Percentiles rank a stretch among this genome's conserved stretches.
Conservation (phyloP, 2,329 filamentous ascomycete species). For the Sordariomycetes sp. region DNA sequence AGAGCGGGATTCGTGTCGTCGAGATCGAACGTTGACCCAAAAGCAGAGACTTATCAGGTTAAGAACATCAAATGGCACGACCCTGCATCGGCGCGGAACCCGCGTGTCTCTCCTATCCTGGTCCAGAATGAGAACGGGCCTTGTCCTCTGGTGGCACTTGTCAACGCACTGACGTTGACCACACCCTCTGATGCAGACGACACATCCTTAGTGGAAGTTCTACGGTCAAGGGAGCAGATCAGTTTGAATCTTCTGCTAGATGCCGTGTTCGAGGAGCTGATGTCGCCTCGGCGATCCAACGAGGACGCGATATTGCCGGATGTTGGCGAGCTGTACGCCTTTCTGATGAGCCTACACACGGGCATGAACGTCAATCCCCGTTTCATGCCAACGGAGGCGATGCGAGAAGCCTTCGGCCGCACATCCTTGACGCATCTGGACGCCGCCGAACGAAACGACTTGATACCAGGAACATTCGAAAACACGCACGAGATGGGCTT, state of each 20-base stretch:
- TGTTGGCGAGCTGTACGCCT: slow-evolving; percentile 77
- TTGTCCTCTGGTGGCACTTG: slow-evolving; percentile 83
- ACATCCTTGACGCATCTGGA: slow-evolving; percentile 44
- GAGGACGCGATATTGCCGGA: slow-evolving; percentile 64
- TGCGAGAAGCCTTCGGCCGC: slow-evolving; percentile 35
- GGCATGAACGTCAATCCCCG: slow-evolving; percentile 98
- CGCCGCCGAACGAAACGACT: slow-evolving; percentile 35
- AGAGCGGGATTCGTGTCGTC: slow-evolving; percentile 26
- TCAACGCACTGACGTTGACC: slow-evolving; percentile 83
- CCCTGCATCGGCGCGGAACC: slow-evolving; percentile 43
- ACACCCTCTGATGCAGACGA: slow-evolving; percentile 54
- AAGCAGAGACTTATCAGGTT: slow-evolving; percentile 78
- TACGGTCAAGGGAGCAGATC: slow-evolving; percentile 77
- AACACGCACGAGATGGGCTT: slow-evolving; percentile 81
- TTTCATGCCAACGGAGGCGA: slow-evolving; percentile 55
- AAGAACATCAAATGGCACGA: slow-evolving; percentile 87
- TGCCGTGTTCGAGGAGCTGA: slow-evolving; percentile 87
- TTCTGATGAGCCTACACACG: slow-evolving; percentile 81
- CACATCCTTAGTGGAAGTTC: slow-evolving; percentile 67
- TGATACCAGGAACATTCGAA: slow-evolving; percentile 68
- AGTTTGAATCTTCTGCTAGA: slow-evolving; percentile 79
- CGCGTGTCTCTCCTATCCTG: slow-evolving; percentile 75
- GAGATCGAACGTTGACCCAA: slow-evolving; percentile 30
- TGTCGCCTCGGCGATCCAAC: slow-evolving; percentile 62
- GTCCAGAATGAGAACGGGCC: slow-evolving; percentile 93